Evolutionary conservation across 1,284 basidiomycete species (phyloP).

Genomic region (Melampsora larici-populina): DNA sequence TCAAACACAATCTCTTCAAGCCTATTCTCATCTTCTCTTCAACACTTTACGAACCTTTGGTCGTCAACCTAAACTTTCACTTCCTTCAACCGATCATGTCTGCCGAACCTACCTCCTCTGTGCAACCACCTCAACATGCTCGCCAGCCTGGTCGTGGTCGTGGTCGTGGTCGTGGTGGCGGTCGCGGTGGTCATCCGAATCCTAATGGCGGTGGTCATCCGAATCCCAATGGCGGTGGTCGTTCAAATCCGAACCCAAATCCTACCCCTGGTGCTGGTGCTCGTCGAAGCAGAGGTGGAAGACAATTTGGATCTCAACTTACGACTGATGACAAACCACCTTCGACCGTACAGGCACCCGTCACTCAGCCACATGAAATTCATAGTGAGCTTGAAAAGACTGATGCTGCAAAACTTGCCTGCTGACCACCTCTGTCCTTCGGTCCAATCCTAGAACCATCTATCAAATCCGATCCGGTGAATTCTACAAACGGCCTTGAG

Average conservation of each 20-base stretch:
- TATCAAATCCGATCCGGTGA: neutral
- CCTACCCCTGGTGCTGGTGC: neutral
- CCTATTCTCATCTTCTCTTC: neutral
- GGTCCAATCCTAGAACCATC: neutral
- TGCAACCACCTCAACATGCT: too few species aligned
- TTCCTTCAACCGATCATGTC: neutral
- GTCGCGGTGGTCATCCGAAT: neutral
- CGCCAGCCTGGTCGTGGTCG: neutral
- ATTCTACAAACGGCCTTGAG: neutral
- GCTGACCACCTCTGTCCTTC: neutral
- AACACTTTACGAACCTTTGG: neutral
- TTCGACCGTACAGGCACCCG: too few species aligned
- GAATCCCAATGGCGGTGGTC: neutral
- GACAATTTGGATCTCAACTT: slow-evolving; percentile 1
- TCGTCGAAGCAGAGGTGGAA: neutral
- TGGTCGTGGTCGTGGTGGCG: neutral
- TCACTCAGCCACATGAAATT: neutral
- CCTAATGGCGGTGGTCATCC: neutral
- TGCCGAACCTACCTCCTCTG: neutral
- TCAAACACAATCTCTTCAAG: too few species aligned
- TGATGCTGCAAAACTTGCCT: neutral
- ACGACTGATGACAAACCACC: neutral
- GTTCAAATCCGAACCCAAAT: too few species aligned
- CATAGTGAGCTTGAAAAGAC: neutral
- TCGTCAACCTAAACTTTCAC: neutral